phyloP scores from a whole-genome alignment of 371 early-diverging fungal species.

The Mortierella sp. region DNA sequence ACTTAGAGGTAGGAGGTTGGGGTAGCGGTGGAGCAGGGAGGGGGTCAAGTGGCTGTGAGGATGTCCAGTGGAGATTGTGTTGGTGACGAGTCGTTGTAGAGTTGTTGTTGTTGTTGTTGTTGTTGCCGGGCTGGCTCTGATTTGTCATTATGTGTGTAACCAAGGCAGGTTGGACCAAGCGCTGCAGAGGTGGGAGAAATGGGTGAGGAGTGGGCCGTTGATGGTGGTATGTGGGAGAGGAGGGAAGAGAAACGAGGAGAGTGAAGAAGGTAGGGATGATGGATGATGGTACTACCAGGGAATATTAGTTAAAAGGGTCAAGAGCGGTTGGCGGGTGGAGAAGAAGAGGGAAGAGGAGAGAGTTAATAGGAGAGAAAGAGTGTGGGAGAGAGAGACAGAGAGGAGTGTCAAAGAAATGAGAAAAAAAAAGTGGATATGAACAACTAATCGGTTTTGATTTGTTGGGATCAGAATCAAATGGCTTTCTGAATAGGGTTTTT shows the following conservation, averaged over 20 bases:
- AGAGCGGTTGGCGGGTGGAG: not conserved
- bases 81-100: not conserved
- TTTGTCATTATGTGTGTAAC: slow-evolving; percentile 36
- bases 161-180: slow-evolving; percentile 14
- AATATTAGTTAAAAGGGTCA: not conserved
- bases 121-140: slow-evolving; percentile 25
- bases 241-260: not conserved
- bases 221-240: not conserved
- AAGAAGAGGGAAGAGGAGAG: not conserved
- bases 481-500: not conserved
- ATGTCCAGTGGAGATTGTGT: slow-evolving; percentile 20
- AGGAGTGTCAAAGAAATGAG: not conserved
- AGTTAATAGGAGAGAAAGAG: not conserved
- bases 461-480: not conserved
- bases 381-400: not conserved
- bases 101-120: not conserved
- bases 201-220: not conserved
- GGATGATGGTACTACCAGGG: not conserved
- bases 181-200: not conserved
- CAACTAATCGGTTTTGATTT: not conserved
- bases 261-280: not conserved
- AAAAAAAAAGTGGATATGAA: not conserved
- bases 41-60: slow-evolving; percentile 5
- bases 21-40: slow-evolving; percentile 9
- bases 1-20: not conserved